Base-by-base conservation (phyloP, 371 early-diverging fungal genomes). In the Syncephalastrum sp. region DNA sequence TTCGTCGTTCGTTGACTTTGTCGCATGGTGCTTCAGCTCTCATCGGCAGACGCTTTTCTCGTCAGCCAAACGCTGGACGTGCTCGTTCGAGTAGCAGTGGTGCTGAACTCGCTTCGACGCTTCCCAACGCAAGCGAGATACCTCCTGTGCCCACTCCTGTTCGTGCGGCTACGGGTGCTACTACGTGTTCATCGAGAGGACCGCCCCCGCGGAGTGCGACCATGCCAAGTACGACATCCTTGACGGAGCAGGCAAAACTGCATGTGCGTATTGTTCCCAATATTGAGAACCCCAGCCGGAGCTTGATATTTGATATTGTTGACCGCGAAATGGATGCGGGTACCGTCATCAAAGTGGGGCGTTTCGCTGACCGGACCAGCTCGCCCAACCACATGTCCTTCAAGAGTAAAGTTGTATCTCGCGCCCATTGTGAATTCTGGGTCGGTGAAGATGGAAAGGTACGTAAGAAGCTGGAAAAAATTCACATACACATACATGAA, bases 391-490 rank as follows among this genome's bases (percentile, higher is more conserved):
- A 88, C 44, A 86, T 92, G 57, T 87, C 91, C 14, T 97, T 97
- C 77, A 89, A 90, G 65, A 89, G 89, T 69, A 96, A 97, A 62
- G 98, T 97, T n/a, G 96, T 97, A 15, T 87, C 88, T 23, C 82
- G 98, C 50, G 84, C 87, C 21, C 98, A 97, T 65, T 95, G 95
- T 19, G 96, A 97, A 75, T 75, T 97, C 23, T 95, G 91, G 88
- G 80, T 89, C 19, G 88, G 87, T 58, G 70, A 78, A 50, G 88
- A 66, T 58, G 66, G 66, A 42, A 66, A 66, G 61, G 66, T 66
- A 56, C 7, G 33, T 10, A 29, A 29, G 17, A 17, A 21, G 41
- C 12, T 4, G 41, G 41, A 29, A 27, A 27, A 50, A 50, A 50
- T 25, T n/a, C 16, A 50, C 24, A 48, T 48, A 47, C 23, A 49